Base-by-base conservation (phyloP, 1,284 basidiomycete genomes). In the Spongiforma sp. region DNA sequence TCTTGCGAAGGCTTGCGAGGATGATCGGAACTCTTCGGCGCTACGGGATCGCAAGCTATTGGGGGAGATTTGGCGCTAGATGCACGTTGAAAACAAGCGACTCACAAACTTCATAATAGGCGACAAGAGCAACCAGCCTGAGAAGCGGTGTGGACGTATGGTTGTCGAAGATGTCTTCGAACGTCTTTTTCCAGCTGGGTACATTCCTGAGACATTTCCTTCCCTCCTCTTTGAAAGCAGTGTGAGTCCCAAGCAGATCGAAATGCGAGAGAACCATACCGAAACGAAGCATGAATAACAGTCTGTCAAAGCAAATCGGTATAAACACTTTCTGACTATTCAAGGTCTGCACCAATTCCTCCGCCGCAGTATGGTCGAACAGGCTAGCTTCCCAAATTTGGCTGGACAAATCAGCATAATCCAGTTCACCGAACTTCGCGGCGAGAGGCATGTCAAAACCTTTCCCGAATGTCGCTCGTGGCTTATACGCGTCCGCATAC, bases 41-140 rank as follows among this genome's bases (percentile, higher is more conserved):
- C 28, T 2, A 53, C 33, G 2, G 54, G 12, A 48, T 59, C 67
- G 41, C 12, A 67, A 36, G 56, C 66, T 74, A 26, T 4, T 28
- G 43, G 8, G 1, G 37, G 41, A 28, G 30, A 32, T 12, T n/a
- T 9, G 34, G 39, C 1, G 24, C 9, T 17, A 32, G 2, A 30
- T 5, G 32, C 4, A 5, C 9, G 14, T 30, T 28, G 2, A 2
- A 26, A 24, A 46, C 8, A n/a, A 8, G 24, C 17, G 9, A 58
- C 72, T 57, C 32, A 73, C 72, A 65, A 24, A 64, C 66, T 41
- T 76, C 73, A 15, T 67, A 71, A 54, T 71, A 76, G 15, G 71
- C 66, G 2, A 76, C 60, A 8, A 72, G 61, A 19, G 70, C 62
- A n/a, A 71, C 66, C 5, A 73, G 68, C 41, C 62, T 66, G 4